phyloP scores from a whole-genome alignment of 1,284 basidiomycete genomes.

The Ganoderma multipileum region DNA sequence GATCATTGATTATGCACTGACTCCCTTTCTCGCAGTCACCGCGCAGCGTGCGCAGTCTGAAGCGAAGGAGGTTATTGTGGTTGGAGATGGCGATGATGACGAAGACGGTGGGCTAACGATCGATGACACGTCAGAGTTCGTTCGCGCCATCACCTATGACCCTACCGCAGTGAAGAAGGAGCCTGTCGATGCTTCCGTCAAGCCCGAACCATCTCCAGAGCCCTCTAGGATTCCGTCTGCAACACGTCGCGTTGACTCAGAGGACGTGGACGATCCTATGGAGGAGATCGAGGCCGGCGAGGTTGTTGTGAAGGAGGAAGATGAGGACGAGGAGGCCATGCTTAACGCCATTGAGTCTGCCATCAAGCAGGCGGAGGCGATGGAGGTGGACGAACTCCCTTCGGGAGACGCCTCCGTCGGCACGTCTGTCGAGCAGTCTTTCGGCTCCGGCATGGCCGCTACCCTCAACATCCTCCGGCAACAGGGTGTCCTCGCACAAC shows the following conservation, averaged over 20 bases:
- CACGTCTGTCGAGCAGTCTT: conserved; percentile 76
- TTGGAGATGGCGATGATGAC: conserved; percentile 62
- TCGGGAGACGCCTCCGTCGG: conserved; percentile 49
- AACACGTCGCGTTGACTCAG: conserved; percentile 27
- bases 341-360: conserved; percentile 75
- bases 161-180: conserved; percentile 56
- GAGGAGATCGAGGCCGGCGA: conserved; percentile 83
- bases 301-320: conserved; percentile 77
- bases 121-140: conserved; percentile 98
- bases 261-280: conserved; percentile 50
- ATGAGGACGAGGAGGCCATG: conserved; percentile 69
- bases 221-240: conserved; percentile 46
- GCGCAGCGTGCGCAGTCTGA: conserved; percentile 65
- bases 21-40: conserved; percentile 56
- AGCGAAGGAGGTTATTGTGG: conserved; percentile 58
- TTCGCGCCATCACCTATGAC: conserved; percentile 84
- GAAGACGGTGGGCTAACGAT: conserved; percentile 79
- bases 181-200: conserved; percentile 42
- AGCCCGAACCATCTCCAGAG: conserved; percentile 44
- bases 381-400: conserved; percentile 48
- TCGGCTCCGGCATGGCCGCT: conserved; percentile 85
- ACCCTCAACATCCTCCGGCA: conserved; percentile 90
- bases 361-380: conserved; percentile 65
- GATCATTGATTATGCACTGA: conserved; percentile 13
- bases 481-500: conserved; percentile 85